Base-by-base conservation (phyloP, 305 asterid species). In the Fraxinus greggii region DNA sequence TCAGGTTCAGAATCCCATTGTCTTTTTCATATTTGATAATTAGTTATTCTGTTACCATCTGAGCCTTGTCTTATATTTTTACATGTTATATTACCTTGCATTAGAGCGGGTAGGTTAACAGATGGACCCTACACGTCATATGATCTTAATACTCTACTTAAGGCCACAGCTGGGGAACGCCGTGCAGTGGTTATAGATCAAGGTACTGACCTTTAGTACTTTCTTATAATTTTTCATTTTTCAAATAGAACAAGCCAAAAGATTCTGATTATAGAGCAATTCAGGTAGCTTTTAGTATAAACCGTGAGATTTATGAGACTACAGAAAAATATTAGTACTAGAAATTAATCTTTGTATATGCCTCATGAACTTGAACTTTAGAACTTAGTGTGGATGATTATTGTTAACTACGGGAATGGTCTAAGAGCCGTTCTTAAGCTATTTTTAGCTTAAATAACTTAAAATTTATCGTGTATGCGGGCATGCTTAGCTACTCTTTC, bases 111-210 rank as follows among this genome's bases (percentile, higher is more conserved):
- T 48, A 90, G 99, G 83, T 88, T 95, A 88, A 95, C 99, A 29
- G 99, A 94, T 69, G 99, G 99, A 72, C 99, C 98, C 42, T 95
- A 95, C 90, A 95, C 99, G 63, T 95, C 99, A 12, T 95, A 95
- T 83, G 97, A 93, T 90, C 97, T 94, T 59, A 95, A 95, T 73
- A 95, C 98, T 56, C 88, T 95, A 67, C 95, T 94, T 86, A 90
- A 95, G 91, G 97, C 99, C 51, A 94, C 99, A 63, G 93, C 98
- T 82, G 99, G 99, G 19, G 97, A 95, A 87, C 93, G 98, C 24
- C 97, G 98, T 40, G 98, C 99, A 76, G 98, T 95, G 82, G 76
- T 94, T 79, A 82, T 95, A 76, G 98, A 86, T 80, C 98, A 95
- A 95, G 99, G 99, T 95, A 90, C 83, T 72, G 40, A 1, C 61